Conservation (phyloP, 371 early-diverging fungal species). For the Rhizopus sp. region DNA sequence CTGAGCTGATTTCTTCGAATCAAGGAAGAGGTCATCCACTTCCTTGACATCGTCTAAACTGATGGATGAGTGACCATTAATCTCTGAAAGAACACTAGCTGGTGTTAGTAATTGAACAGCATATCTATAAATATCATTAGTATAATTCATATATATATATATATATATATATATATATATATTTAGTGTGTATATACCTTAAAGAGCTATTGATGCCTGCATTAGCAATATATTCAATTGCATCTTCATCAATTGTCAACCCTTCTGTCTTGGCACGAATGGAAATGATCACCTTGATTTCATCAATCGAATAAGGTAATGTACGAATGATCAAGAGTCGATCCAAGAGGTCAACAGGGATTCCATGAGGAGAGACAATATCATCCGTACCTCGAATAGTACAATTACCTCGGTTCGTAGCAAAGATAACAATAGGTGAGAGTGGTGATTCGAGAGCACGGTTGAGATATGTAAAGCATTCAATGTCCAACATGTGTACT, state of each 20-base stretch:
- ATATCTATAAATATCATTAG: conserved; percentile 60
- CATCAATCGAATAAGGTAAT: conserved; percentile 87
- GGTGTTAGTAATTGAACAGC: conserved; percentile 98
- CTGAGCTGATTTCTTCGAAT: conserved; percentile 87
- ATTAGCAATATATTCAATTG: conserved; percentile 78
- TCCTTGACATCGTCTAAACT: conserved; percentile 85
- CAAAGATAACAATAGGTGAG: conserved; percentile 97
- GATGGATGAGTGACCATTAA: conserved; percentile 82
- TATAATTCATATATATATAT: no score
- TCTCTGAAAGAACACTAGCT: conserved; percentile 81
- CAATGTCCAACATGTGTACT: conserved; percentile 98
- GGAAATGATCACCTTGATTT: conserved; percentile 88
- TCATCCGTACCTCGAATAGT: conserved; percentile 94
- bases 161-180: conserved; percentile 2
- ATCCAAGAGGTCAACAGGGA: conserved; percentile 97
- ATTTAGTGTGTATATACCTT: conserved; percentile 26
- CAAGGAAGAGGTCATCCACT: conserved; percentile 84
- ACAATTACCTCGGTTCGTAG: conserved; percentile 97
- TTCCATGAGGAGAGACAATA: conserved; percentile 90
- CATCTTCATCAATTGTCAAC: conserved; percentile 73
- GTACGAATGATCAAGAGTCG: conserved; percentile 96
- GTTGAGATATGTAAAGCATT: conserved; percentile 98
- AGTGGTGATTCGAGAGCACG: conserved; percentile 93
- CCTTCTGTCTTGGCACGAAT: conserved; percentile 93
- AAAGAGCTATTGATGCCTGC: conserved; percentile 84